Evolutionary conservation across 306 rosid genomes (phyloP), one percentile per base, ranked within the genome.

Genomic region (Trifolium pratense): DNA sequence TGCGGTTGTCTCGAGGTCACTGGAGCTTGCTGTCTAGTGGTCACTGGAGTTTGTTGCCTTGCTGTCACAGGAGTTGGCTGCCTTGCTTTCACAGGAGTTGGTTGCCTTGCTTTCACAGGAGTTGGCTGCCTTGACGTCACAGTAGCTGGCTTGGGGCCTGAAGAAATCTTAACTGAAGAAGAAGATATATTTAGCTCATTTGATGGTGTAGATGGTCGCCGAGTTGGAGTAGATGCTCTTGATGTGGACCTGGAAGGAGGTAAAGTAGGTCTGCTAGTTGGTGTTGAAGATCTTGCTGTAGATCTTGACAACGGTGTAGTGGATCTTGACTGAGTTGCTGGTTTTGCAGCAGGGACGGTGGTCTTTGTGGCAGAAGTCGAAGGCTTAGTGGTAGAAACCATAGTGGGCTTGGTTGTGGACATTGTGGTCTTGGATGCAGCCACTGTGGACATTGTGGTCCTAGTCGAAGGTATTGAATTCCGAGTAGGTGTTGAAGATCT

Each of bases 401-500:
- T 8, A 26, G 67, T 8, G 29, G 92, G 82, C 83, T 79, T 89
- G 56, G 80, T 36, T 43, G 87, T 66, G 37, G 92, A 73, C 80
- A 70, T 86, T 9, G 86, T 73, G 76, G 88, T 58, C 89, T 68
- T 91, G 52, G 89, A 70, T 23, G 86, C 46, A 80, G 93, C 43
- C 62, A 64, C 73, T 11, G 32, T 45, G 16, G 93, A 42, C 62
- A 64, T 75, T 11, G 32, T 45, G 16, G 85, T 70, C 83, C 79
- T 89, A 25, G 69, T 86, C 66, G 92, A 83, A 59, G 88, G 79
- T 78, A 86, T 60, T 59, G 87, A 76, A 58, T 91, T 56, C 57
- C 98, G 86, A 65, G 98, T 90, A 68, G 98, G 98, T 25, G 98
- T 93, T 18, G 96, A 90, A 36, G 98, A 76, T 82, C 98, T 89